A percentile compares a stretch with the other conserved stretches of the same genome.
phyloP scores from a whole-genome alignment of 2,329 filamentous ascomycete species.

The Calonectria pteridis region DNA sequence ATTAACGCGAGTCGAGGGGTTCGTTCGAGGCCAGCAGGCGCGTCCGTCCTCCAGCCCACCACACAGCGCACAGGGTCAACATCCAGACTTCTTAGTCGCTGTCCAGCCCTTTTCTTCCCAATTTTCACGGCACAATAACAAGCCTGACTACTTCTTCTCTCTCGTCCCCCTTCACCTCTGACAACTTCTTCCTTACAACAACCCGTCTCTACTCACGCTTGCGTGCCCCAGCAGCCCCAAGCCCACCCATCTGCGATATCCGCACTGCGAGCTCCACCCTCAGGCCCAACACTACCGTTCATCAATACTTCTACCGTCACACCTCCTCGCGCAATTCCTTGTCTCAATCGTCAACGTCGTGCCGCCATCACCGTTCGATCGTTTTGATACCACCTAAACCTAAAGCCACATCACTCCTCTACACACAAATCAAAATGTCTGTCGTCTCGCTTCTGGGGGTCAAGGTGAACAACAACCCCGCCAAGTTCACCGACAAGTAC shows the following conservation, averaged over 20 bases:
- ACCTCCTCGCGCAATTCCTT: slow-evolving; percentile 21
- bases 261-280: slow-evolving; percentile 23
- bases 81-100: slow-evolving; percentile 25
- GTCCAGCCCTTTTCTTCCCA: slow-evolving; percentile 10
- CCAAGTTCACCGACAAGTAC: slow-evolving; percentile 91
- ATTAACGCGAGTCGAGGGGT: slow-evolving; percentile 23
- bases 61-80: slow-evolving; percentile 21
- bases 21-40: slow-evolving; percentile 26
- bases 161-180: background rate
- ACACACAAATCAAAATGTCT: slow-evolving; percentile 74
- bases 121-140: slow-evolving; percentile 20
- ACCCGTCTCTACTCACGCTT: background rate
- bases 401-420: background rate
- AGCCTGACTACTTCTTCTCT: background rate
- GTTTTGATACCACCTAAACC: background rate
- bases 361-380: background rate
- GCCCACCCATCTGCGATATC: slow-evolving; percentile 13
- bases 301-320: slow-evolving; percentile 13
- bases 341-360: slow-evolving; percentile 19
- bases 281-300: slow-evolving; percentile 17
- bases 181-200: slow-evolving; percentile 1
- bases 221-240: slow-evolving; percentile 5
- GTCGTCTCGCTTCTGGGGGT: slow-evolving; percentile 96
- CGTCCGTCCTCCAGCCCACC: slow-evolving; percentile 29
- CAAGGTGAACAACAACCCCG: slow-evolving; percentile 96